Evolutionary conservation across 768 basidiomycete genomes (phyloP), one percentile per base, ranked within the genome.

Genomic region (Tubosaeta sp.): DNA sequence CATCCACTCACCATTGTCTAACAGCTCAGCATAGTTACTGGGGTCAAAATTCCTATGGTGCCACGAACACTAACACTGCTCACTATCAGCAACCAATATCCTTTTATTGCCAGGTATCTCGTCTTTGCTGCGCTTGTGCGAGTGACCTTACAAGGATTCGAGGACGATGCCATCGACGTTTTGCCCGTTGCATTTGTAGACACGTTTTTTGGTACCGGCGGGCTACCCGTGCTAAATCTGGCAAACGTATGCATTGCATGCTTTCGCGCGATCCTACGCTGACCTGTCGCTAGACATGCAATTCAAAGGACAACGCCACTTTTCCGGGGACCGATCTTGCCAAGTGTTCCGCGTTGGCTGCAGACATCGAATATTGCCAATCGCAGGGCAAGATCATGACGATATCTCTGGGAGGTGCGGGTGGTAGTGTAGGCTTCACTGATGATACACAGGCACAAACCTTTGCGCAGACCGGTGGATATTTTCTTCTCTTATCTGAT

Each of bases 21-120:
- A 52, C 42, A 38, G 17, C 26, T 37, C 33, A 19, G 31, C 44
- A 16, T 62, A 85, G 84, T 31, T 86, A 86, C 63, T 87, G 83
- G 83, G 87, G 86, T 52, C 85, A 88, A 65, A 83, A 87, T 58
- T 86, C 86, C 2, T 85, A 85, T 53, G 85, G 86, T 37, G 85
- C 84, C 10, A 72, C 69, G 6, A 73, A 78, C 54, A 62, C 62
- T 19, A 75, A 85, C 53, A 65, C 72, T 1, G 75, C 80, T 29
- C 74, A 83, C 59, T 85, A 70, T 54, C 84, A 87, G 71, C 76
- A 85, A 62, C 69, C 76, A 0, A 70, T 88, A 48, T 77, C 79
- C 5, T 84, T 75, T 62, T 87, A 86, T 64, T 86, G 85, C 65
- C 75, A 80, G 59, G 83, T 80, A 47, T 52, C 71, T 61, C 41